Evolutionary conservation across 352 stramenopile species (phyloP), one percentile per base, ranked within the genome.

Genomic region (Globisporangium orthogonon): DNA sequence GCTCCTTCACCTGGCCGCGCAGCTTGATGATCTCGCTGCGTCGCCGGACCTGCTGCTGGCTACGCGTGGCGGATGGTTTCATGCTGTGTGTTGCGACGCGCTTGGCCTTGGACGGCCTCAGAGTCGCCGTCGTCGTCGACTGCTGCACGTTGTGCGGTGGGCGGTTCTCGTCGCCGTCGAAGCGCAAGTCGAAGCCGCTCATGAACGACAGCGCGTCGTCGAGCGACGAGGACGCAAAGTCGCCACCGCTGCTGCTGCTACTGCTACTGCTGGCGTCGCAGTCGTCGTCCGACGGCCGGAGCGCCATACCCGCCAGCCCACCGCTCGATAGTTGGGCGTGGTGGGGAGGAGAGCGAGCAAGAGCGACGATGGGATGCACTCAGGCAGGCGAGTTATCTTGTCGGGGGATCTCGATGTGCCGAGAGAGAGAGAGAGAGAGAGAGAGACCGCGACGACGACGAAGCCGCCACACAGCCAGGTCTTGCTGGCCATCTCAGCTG

Each of bases 171-270:
- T 33, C 18, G n/a, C 15, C 39, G 45, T 35, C 45, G 45, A 30
- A 50, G 45, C 45, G 30, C 44, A 44, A 14, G 18, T 60, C 30
- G 14, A 48, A 51, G 35, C 46, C 47, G 45, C 29, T 46, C 44
- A 60, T 50, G 45, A 60, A 60, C 33, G 54, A 60, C 45, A 60
- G 50, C 45, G 54, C 54, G 18, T 60, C 54, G 54, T 60, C 54
- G 14, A 60, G 54, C 45, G 54, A 60, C 13, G 54, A 53, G 31
- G 54, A 35, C 15, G 49, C 39, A 17, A 30, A 53, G 6, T 35
- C 2, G 4, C 11, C 17, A 4, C 30, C 1, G 49, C n/a, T 40
- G 48, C 13, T 40, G 10, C 9, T 52, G 13, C 30, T 52, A n/a
- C n/a, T 23, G 13, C 31, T 15, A 4, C 1, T 43, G 49, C 17